Base-by-base conservation (phyloP, 2,329 filamentous ascomycete species). In the Exutisphaerella laricina region DNA sequence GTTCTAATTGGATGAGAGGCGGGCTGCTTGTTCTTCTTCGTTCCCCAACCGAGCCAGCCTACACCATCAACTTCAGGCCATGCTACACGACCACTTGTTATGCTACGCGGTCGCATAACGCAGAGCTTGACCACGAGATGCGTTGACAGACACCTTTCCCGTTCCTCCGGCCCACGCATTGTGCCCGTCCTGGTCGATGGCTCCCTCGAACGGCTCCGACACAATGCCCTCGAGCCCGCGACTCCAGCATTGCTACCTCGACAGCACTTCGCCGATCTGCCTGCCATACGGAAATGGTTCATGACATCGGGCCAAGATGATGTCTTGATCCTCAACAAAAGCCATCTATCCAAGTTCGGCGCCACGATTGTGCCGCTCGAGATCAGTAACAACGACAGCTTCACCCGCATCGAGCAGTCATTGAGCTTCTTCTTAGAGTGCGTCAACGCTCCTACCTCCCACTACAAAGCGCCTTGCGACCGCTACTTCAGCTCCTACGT, bases 351-450 rank as follows among this genome's bases (percentile, higher is more conserved):
- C 23, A 64, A 67, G 39, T 75, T 71, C 53, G 68, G 64, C 26
- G 62, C 70, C 18, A 68, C 70, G 1, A 60, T 73, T 3, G 72
- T 84, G 2, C 78, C 79, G 1, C 66, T 84, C 4, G 81, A 85
- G 56, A 66, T 81, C 32, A 78, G 71, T 4, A 54, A 58, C 37
- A 36, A 64, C 29, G 66, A 63, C 37, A 63, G 55, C 21, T 86
- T 80, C 58, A 72, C 70, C 20, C 74, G 74, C 37, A 70, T 85
- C 33, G 58, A 77, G 18, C 79, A 79, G 1, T 78, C 81, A 0
- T 66, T 94, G 0, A 69, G 69, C 26, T 71, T 90, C 23, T 78
- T 94, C 34, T 64, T 83, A 12, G 72, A 78, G 42, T 73, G 74
- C 73, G 55, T 62, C 31, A 37, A 47, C 34, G 45, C 53, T 38